These are phyloP conservation scores for Cladosporium halotolerans DNA, from an alignment of 2,329 filamentous ascomycete species.

Conservation along the genomic window DNA sequence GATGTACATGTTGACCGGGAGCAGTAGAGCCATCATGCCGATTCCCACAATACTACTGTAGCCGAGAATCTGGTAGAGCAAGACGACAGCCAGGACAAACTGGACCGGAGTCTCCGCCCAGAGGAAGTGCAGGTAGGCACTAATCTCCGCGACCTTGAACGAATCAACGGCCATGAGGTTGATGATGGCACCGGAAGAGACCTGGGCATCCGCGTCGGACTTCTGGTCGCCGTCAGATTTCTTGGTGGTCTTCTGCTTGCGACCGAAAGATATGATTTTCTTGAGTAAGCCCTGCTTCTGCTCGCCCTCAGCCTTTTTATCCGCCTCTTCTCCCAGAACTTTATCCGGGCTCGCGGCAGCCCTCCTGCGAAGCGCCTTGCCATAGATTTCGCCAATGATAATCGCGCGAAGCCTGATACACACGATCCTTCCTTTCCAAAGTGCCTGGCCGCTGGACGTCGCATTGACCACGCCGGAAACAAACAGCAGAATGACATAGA, in stretches of 20 bases:
- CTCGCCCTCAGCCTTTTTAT: slow-evolving; percentile 41
- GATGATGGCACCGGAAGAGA: slow-evolving; percentile 95
- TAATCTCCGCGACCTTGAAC: slow-evolving; percentile 95
- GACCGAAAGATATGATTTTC: slow-evolving; percentile 49
- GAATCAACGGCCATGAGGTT: slow-evolving; percentile 99
- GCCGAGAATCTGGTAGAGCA: slow-evolving; percentile 87
- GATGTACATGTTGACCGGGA: slow-evolving; percentile 86
- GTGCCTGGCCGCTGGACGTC: slow-evolving; percentile 73
- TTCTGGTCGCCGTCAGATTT: slow-evolving; percentile 33
- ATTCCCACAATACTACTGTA: slow-evolving; percentile 91
- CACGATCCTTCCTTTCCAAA: slow-evolving; percentile 91
- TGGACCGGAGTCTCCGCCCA: slow-evolving; percentile 87
- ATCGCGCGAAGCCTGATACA: slow-evolving; percentile 90
- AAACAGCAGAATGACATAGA: slow-evolving; percentile 87
- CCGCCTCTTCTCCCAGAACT: slow-evolving; percentile 50
- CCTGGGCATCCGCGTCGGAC: slow-evolving; percentile 47
- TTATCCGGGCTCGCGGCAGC: slow-evolving; percentile 71
- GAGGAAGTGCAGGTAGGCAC: slow-evolving; percentile 92
- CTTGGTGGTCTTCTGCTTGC: slow-evolving; percentile 52
- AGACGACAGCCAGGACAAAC: slow-evolving; percentile 68
- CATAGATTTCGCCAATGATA: slow-evolving; percentile 95
- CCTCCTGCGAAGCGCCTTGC: slow-evolving; percentile 87
- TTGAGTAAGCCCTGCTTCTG: slow-evolving; percentile 39
- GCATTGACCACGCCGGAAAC: slow-evolving; percentile 76
- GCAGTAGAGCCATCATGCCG: slow-evolving; percentile 76